Conservation (phyloP, 768 basidiomycete species). For the Boletus rubroflammeus region DNA sequence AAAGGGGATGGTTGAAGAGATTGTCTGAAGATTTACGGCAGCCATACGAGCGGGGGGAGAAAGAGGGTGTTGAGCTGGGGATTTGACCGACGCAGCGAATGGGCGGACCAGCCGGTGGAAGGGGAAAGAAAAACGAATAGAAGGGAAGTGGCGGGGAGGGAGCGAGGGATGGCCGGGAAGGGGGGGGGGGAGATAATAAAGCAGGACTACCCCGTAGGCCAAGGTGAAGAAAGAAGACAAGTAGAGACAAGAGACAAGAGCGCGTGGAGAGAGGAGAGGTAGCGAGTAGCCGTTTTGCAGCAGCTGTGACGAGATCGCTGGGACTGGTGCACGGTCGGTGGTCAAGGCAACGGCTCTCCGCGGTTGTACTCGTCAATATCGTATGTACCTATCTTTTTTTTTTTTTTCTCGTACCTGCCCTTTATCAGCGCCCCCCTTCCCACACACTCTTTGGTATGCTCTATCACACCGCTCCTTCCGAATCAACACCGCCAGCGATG, state of each 20-base stretch:
- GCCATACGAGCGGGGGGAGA: slow-evolving; percentile 48
- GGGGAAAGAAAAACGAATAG: background rate
- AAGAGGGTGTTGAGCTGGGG: slow-evolving; percentile 37
- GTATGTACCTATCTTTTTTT: slow-evolving; percentile 1
- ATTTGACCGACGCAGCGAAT: slow-evolving; percentile 30
- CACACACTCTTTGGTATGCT: slow-evolving; percentile 1
- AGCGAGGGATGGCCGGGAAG: background rate
- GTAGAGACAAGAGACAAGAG: slow-evolving; percentile 14
- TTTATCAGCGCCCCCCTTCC: slow-evolving; percentile 17
- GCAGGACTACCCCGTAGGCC: slow-evolving; percentile 24
- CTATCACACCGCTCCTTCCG: background rate
- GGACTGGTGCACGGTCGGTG: slow-evolving; percentile 39
- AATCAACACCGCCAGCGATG: slow-evolving; percentile 2
- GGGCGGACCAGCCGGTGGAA: slow-evolving; percentile 57
- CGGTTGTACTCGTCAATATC: slow-evolving; percentile 18
- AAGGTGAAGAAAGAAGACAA: slow-evolving; percentile 17
- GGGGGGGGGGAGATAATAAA: slow-evolving; percentile 4
- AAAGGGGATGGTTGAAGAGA: slow-evolving; percentile 62
- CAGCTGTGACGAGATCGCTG: slow-evolving; percentile 33
- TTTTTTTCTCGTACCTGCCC: slow-evolving; percentile 11
- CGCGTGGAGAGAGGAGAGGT: slow-evolving; percentile 12
- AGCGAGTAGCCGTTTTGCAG: slow-evolving; percentile 17
- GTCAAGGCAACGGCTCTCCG: slow-evolving; percentile 47
- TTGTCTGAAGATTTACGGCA: slow-evolving; percentile 71
- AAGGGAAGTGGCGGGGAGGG: background rate